These are phyloP conservation scores for Pholiota microspora DNA, from an alignment of 768 basidiomycete genomes.

Conservation along the genomic window DNA sequence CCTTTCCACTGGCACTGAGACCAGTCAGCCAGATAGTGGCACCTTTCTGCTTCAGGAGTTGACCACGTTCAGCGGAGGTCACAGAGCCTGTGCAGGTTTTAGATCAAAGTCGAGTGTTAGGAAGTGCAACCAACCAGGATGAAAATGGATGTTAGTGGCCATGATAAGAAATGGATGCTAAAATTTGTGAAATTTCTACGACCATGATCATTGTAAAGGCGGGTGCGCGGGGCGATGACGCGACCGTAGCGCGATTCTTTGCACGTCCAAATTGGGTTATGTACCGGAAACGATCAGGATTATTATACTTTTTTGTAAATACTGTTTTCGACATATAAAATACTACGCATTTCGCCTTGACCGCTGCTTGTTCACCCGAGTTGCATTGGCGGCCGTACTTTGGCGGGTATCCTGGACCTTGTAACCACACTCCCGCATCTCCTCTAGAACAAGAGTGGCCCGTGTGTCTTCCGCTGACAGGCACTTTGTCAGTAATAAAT, in stretches of 20 bases:
- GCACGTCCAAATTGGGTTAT: slow-evolving; percentile 8
- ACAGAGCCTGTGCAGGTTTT: slow-evolving; percentile 61
- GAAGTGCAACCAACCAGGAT: slow-evolving; percentile 45
- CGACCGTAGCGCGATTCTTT: slow-evolving; percentile 26
- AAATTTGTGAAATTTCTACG: not conserved
- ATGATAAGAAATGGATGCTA: slow-evolving; percentile 22
- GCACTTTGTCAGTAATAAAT: slow-evolving; percentile 58
- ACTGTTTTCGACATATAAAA: too few species aligned
- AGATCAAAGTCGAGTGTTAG: not conserved
- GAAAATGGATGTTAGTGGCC: slow-evolving; percentile 65
- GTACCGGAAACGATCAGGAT: not conserved
- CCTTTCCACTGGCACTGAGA: slow-evolving; percentile 93
- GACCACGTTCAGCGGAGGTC: slow-evolving; percentile 58
- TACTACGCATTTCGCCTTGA: not conserved
- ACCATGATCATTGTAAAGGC: not conserved
- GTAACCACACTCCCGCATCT: slow-evolving; percentile 68
- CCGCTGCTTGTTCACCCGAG: slow-evolving; percentile 2
- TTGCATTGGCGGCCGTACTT: slow-evolving; percentile 9
- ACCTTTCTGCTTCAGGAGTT: slow-evolving; percentile 75
- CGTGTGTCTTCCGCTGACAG: slow-evolving; percentile 55
- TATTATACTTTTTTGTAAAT: slow-evolving; percentile 4
- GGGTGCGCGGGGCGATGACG: slow-evolving; percentile 21
- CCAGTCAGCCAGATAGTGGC: slow-evolving; percentile 97
- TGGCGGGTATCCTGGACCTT: slow-evolving; percentile 16
- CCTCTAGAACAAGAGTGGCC: slow-evolving; percentile 61